Evolutionary conservation across 768 basidiomycete species (phyloP).

Genomic region (Fibroporia radiculosa): DNA sequence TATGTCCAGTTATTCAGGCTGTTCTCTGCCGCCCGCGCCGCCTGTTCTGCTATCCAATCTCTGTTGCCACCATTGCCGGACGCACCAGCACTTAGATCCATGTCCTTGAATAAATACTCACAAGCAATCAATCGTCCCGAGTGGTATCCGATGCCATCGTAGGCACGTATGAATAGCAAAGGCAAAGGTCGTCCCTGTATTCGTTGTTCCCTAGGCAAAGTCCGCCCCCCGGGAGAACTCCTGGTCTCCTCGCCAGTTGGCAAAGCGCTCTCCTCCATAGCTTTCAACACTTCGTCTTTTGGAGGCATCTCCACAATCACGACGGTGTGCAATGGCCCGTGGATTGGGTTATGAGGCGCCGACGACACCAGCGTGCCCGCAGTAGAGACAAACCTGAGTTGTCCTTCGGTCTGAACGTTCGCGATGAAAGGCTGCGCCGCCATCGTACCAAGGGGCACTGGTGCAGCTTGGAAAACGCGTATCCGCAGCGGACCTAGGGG

Average conservation of each 20-base stretch:
- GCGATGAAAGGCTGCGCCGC: slow-evolving; percentile 49
- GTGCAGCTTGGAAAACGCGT: slow-evolving; percentile 65
- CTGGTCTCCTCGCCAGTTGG: slow-evolving; percentile 29
- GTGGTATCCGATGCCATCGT: slow-evolving; percentile 84
- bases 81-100: slow-evolving; percentile 43
- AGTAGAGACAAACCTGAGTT: slow-evolving; percentile 3
- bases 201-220: slow-evolving; percentile 1
- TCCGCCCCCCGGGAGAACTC: slow-evolving; percentile 25
- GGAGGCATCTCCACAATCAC: slow-evolving; percentile 84
- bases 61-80: slow-evolving; percentile 37
- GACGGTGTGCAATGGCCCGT: slow-evolving; percentile 60
- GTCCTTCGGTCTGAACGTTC: slow-evolving; percentile 19
- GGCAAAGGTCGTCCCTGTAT: slow-evolving; percentile 68
- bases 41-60: slow-evolving; percentile 70
- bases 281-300: slow-evolving; percentile 65
- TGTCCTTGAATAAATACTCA: slow-evolving; percentile 68
- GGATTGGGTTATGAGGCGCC: neutral
- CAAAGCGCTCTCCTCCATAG: slow-evolving; percentile 64
- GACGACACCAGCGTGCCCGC: slow-evolving; percentile 1
- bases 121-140: slow-evolving; percentile 79
- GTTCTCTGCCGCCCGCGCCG: slow-evolving; percentile 44
- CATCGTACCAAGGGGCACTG: slow-evolving; percentile 49
- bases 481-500: slow-evolving; percentile 80
- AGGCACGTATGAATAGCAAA: slow-evolving; percentile 71
- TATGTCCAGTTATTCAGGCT: slow-evolving; percentile 74